Base-by-base conservation (phyloP, 306 rosid genomes). In the Canavalia gladiata region DNA sequence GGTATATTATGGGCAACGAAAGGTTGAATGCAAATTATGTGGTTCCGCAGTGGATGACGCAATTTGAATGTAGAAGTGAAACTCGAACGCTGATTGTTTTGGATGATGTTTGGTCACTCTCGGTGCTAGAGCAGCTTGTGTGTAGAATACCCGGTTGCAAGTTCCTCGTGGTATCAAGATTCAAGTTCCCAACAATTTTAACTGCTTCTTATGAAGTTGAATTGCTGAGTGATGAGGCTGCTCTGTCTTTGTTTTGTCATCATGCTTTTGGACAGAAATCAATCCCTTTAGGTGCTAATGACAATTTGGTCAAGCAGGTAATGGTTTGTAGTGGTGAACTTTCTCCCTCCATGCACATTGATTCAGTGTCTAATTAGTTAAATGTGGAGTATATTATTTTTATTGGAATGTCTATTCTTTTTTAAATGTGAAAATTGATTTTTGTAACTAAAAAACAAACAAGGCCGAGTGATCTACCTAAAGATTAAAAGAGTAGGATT, bases 191-290 rank as follows among this genome's bases (percentile, higher is more conserved):
- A 25, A 70, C 74, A 5, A 45, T 86, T 72, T 54, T 49, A 6
- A 74, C 76, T 72, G 86, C 84, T 13, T 85, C 91, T 11, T 88
- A 90, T 79, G 89, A 93, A 5, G 91, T 95, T 45, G 97, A 93
- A 62, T 84, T 95, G 83, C 72, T 95, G 79, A 84, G 81, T 45
- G 92, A 88, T 74, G 86, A 87, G 64, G 94, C 90, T 76, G 95
- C 99, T 11, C 12, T 89, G 42, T 73, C 97, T 79, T 82, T 95
- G 78, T 95, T 95, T 86, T 95, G 97, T 83, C 94, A 88, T 83
- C 91, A 91, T 82, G 97, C 97, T 84, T 95, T 93, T 52, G 97
- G 99, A 29, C 92, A 91, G 68, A 86, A 83, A 62, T 88, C 93
- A 2, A 84, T 95, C 7, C 97, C 99, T 67, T 74, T 45, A 0